These are phyloP conservation scores for Penicillium argentinense DNA, from an alignment of 495 filamentous ascomycete species.

Conservation along the genomic window DNA sequence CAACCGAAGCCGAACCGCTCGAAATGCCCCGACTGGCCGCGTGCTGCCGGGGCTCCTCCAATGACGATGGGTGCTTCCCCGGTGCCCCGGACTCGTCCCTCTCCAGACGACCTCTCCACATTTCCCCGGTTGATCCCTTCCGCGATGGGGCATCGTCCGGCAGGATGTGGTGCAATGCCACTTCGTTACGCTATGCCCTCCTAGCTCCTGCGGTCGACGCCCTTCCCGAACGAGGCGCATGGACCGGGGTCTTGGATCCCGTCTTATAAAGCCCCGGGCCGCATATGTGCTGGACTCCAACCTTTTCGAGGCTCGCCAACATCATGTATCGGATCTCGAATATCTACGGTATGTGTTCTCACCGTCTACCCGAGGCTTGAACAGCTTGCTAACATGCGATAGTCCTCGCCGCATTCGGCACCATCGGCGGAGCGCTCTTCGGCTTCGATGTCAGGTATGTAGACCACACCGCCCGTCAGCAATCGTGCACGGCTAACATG, in stretches of 20 bases:
- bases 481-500: neutral
- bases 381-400: slow-evolving; percentile 3
- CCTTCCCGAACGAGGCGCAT: slow-evolving; percentile 3
- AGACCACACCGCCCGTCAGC: neutral
- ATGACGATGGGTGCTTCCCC: slow-evolving; percentile 20
- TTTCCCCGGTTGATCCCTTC: slow-evolving; percentile 22
- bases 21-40: slow-evolving; percentile 20
- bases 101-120: slow-evolving; percentile 23
- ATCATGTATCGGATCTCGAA: slow-evolving; percentile 47
- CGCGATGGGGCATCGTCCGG: slow-evolving; percentile 6
- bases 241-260: slow-evolving; percentile 1
- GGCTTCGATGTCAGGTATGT: slow-evolving; percentile 45
- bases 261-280: slow-evolving; percentile 13
- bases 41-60: slow-evolving; percentile 3
- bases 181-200: neutral
- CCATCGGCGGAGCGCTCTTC: slow-evolving; percentile 47
- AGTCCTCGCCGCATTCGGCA: slow-evolving; percentile 52
- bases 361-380: neutral
- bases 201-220: neutral
- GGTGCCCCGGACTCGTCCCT: slow-evolving; percentile 16
- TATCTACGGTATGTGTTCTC: slow-evolving; percentile 39
- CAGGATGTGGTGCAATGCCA: slow-evolving; percentile 11
- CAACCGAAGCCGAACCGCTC: neutral
- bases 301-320: neutral
- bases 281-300: neutral